Evolutionary conservation across 2,329 filamentous ascomycete genomes (phyloP).

Genomic region (Magnaporthiopsis incrustans): DNA sequence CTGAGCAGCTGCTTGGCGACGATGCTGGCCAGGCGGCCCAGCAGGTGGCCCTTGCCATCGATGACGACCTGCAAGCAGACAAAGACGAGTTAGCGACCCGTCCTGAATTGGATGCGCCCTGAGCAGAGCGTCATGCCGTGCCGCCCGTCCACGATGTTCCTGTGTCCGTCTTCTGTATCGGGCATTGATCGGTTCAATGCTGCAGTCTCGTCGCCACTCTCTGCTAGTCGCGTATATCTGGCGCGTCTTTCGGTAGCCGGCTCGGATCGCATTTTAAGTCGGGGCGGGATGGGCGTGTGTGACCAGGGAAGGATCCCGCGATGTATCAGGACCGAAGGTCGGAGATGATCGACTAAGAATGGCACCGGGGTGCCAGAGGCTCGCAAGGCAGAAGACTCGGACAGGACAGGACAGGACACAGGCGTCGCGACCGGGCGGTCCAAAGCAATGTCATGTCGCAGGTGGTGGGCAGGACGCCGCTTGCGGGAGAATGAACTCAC

Average conservation of each 20-base stretch:
- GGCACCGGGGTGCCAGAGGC: neutral
- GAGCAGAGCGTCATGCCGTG: neutral
- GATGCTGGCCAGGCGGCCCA: conserved; percentile 95
- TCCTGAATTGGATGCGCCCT: neutral
- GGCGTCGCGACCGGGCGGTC: conserved; percentile 7
- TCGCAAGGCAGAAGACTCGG: neutral
- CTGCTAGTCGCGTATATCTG: neutral
- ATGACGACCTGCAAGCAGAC: conserved; percentile 70
- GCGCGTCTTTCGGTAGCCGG: neutral
- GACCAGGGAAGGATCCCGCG: neutral
- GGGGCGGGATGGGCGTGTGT: neutral
- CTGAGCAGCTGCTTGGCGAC: conserved; percentile 98
- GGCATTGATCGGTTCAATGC: neutral
- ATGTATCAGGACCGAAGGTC: neutral
- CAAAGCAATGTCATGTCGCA: neutral
- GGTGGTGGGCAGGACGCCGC: neutral
- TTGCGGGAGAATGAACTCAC: conserved; percentile 42
- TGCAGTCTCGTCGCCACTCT: neutral
- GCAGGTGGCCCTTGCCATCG: conserved; percentile 99
- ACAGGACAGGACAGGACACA: conserved; percentile 4
- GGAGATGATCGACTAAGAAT: neutral
- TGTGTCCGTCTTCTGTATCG: neutral
- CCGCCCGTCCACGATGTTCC: conserved; percentile 1
- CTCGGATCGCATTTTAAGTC: neutral
- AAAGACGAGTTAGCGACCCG: conserved; percentile 15